Conservation (phyloP, 768 basidiomycete species). For the Phylloporus scabripes region DNA sequence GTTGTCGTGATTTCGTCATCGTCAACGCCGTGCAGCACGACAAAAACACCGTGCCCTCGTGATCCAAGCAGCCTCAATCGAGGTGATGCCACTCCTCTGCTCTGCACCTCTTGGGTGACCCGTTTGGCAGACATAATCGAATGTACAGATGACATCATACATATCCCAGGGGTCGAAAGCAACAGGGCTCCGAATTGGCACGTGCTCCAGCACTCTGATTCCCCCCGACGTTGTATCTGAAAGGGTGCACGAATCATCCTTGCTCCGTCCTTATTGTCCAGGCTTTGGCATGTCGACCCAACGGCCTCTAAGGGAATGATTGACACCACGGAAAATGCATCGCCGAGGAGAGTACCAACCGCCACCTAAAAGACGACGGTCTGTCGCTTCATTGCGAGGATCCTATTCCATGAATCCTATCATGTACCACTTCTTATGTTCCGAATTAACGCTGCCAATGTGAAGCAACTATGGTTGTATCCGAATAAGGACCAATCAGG, state of each 20-base stretch:
- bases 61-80: conserved; percentile 49
- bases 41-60: conserved; percentile 40
- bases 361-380: too few species aligned
- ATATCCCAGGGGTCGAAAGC: conserved; percentile 35
- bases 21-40: conserved; percentile 37
- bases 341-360: too few species aligned
- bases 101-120: conserved; percentile 15
- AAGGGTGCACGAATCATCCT: conserved; percentile 40
- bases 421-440: too few species aligned
- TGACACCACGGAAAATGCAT: too few species aligned
- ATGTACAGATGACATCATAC: conserved; percentile 34
- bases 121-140: conserved; percentile 35
- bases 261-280: conserved; percentile 37
- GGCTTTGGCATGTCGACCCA: too few species aligned
- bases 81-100: conserved; percentile 29
- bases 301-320: too few species aligned
- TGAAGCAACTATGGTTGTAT: too few species aligned
- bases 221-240: conserved; percentile 35
- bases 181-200: conserved; percentile 23
- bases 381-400: too few species aligned
- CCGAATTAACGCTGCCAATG: too few species aligned
- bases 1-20: conserved; percentile 38
- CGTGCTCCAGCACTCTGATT: conserved; percentile 29
- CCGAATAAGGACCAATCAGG: too few species aligned
- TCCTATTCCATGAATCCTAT: too few species aligned